phyloP scores from a whole-genome alignment of 2,329 filamentous ascomycete species.

The Aspergillus glaucus region DNA sequence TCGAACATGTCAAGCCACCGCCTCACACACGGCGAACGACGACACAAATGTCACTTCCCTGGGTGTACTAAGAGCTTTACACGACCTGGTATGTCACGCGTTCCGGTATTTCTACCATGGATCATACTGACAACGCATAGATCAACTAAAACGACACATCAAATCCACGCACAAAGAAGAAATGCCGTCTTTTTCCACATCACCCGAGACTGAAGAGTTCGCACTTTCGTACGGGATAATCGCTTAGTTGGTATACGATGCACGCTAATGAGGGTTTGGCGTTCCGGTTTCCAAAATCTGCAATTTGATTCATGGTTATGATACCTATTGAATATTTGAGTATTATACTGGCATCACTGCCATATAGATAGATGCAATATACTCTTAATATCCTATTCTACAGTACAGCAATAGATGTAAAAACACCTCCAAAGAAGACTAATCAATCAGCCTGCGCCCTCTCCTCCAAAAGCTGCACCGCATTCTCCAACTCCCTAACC shows the following conservation, averaged over 20 bases:
- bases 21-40: conserved; percentile 38
- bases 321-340: not conserved
- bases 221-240: conserved; percentile 9
- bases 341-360: not conserved
- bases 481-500: conserved; percentile 42
- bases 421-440: too few species aligned
- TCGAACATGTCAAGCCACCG: conserved; percentile 42
- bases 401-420: not conserved
- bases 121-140: conserved; percentile 14
- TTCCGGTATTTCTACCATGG: too few species aligned
- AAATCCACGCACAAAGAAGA: conserved; percentile 32
- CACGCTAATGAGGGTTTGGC: not conserved
- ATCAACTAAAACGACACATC: conserved; percentile 37
- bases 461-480: conserved; percentile 38
- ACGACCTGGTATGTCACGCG: conserved; percentile 31
- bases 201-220: conserved; percentile 19
- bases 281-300: not conserved
- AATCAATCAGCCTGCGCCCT: conserved; percentile 31
- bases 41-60: conserved; percentile 34
- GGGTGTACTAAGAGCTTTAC: conserved; percentile 41
- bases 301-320: not conserved
- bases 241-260: conserved; percentile 7
- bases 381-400: not conserved
- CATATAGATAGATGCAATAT: not conserved
- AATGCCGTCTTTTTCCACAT: conserved; percentile 11